Evolutionary conservation across 768 basidiomycete species (phyloP).

Genomic region (Tricholoma bakamatsutake): DNA sequence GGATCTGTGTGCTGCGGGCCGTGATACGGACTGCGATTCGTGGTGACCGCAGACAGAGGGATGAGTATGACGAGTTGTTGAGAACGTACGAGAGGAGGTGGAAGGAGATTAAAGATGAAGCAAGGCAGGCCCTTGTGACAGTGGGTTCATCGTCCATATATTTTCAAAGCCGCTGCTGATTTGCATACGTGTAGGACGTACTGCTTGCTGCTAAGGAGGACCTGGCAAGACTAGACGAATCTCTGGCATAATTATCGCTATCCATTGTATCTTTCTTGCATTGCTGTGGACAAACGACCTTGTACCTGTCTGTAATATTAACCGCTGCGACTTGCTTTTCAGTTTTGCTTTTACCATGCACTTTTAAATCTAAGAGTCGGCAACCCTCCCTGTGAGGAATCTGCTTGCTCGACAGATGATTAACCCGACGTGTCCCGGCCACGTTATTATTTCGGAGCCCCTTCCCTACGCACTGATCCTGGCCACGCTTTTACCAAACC

Average conservation of each 20-base stretch:
- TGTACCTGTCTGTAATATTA: background rate
- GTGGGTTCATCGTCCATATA: conserved; percentile 25
- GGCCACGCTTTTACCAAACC: too few species aligned
- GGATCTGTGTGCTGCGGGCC: conserved; percentile 51
- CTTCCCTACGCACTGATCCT: too few species aligned
- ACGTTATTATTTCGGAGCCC: too few species aligned
- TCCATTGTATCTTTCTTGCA: background rate
- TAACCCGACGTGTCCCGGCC: too few species aligned
- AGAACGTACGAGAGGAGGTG: conserved; percentile 57
- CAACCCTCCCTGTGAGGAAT: too few species aligned
- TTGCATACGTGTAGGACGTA: conserved; percentile 33
- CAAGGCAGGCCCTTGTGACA: conserved; percentile 54
- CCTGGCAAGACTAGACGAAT: conserved; percentile 37
- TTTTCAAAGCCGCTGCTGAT: background rate
- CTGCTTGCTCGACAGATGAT: too few species aligned
- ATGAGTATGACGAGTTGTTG: conserved; percentile 50
- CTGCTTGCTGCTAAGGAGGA: conserved; percentile 50
- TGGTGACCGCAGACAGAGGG: conserved; percentile 40
- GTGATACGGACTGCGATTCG: conserved; percentile 50
- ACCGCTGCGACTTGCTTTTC: background rate
- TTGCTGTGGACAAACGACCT: background rate
- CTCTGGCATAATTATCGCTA: conserved; percentile 2
- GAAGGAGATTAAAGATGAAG: conserved; percentile 69
- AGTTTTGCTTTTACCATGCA: background rate
- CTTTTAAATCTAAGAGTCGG: background rate